Evolutionary conservation across 1,284 basidiomycete species (phyloP).

Genomic region (Pseudozyma thailandica): DNA sequence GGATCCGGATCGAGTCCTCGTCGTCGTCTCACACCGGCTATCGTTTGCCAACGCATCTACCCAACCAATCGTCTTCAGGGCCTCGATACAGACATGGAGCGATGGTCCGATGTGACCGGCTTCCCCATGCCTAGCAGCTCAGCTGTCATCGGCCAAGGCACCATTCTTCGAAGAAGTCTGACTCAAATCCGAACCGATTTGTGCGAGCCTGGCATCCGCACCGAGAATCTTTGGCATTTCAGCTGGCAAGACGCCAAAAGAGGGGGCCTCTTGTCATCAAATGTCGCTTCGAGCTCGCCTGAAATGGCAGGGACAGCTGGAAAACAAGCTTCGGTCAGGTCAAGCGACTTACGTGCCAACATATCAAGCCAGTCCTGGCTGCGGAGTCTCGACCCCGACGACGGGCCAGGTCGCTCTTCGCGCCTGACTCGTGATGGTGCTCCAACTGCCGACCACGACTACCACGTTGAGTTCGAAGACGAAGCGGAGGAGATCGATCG

Average conservation of each 20-base stretch:
- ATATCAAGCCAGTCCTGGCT: constrained; percentile 39
- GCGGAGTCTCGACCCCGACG: constrained; percentile 15
- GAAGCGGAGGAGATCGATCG: constrained; percentile 27
- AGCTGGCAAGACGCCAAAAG: constrained; percentile 32
- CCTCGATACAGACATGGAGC: constrained; percentile 35
- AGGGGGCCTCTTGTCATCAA: background rate
- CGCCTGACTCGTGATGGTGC: constrained; percentile 6
- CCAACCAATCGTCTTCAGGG: constrained; percentile 46
- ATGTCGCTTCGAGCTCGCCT: constrained; percentile 1
- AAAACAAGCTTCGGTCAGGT: background rate
- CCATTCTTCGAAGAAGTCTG: constrained; percentile 32
- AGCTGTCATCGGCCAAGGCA: constrained; percentile 38
- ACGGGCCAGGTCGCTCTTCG: too few relatives aligned
- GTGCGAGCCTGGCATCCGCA: constrained; percentile 44
- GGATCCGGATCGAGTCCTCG: background rate
- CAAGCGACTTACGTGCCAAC: constrained; percentile 8
- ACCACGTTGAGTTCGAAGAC: too few relatives aligned
- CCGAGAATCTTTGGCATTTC: constrained; percentile 39
- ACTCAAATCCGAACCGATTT: constrained; percentile 36
- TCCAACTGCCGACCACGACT: too few relatives aligned
- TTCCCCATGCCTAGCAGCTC: constrained; percentile 43
- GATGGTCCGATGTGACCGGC: constrained; percentile 35
- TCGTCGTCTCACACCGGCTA: constrained; percentile 16
- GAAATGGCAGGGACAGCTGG: background rate
- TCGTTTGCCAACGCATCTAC: constrained; percentile 44